Evolutionary conservation across 2,329 filamentous ascomycete genomes (phyloP), one percentile per base, ranked within the genome.

Genomic region (Chaetomiaceae sp.): DNA sequence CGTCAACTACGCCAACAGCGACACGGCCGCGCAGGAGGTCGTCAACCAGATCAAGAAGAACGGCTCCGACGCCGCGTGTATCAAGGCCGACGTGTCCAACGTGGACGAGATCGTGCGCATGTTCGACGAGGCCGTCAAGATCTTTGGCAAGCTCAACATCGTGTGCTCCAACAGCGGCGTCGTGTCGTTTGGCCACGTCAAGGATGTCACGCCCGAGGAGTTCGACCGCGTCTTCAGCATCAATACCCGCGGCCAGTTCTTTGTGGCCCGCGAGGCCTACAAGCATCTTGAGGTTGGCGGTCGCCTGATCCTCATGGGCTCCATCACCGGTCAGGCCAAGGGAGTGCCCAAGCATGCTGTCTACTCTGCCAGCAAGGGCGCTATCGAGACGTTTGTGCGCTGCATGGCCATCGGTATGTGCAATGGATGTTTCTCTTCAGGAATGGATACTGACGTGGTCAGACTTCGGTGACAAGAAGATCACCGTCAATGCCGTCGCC

Each of bases 361-460:
- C 44, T 91, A 91, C 76, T 87, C 86, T 20, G 86, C 82, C 14
- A 83, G 78, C 69, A 91, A 91, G 76, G 87, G 85, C 62, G 83
- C 87, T 34, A 84, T 90, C 56, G 87, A 89, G 71, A 85, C 85
- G 11, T 88, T 90, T 70, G 85, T 87, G 61, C 85, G 87, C 68
- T 83, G 80, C 62, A 87, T 90, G 71, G 84, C 87, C 5, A 84
- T 83, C 43, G 80, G 81, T 82, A 64, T 71, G 78, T 59, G 19
- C 12, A 3, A 6, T 15, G 7, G 5, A 5, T 9, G 4, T 8
- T 29, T 4, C 17, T 14, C 11, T 15, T 5, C 31, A 15, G 6
- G 6, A 12, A 22, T 9, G 2, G 15, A 11, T 36, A 27, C 33
- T 46, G 17, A 46, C 15, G 6, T 1, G 12, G 14, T 70, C 78